These are phyloP conservation scores for Penicillium silybi DNA, from an alignment of 495 filamentous ascomycete genomes.

Conservation along the genomic window DNA sequence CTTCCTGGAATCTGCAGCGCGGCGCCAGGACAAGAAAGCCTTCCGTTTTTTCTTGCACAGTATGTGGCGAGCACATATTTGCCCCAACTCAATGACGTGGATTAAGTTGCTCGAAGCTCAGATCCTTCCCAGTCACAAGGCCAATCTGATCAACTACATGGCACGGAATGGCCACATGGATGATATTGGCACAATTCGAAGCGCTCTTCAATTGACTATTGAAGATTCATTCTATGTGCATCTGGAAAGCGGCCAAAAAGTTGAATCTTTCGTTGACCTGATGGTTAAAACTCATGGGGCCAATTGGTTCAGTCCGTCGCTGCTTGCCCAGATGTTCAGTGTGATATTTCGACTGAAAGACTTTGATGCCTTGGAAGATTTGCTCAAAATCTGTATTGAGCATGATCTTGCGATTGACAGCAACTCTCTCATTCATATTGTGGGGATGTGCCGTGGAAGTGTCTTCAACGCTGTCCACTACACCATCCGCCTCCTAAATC, in stretches of 20 bases:
- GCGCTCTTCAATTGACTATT: constrained; percentile 28
- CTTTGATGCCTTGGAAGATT: constrained; percentile 16
- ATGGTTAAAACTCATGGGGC: constrained; percentile 26
- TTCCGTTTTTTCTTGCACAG: constrained; percentile 29
- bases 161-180: constrained; percentile 29
- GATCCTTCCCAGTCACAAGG: constrained; percentile 27
- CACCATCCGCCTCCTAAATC: constrained; percentile 15
- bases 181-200: constrained; percentile 16
- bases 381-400: constrained; percentile 29
- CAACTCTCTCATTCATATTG: constrained; percentile 16
- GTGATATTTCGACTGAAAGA: constrained; percentile 22
- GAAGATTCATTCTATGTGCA: constrained; percentile 31
- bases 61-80: constrained; percentile 34
- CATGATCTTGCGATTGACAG: constrained; percentile 19
- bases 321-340: constrained; percentile 37
- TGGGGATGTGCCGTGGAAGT: constrained; percentile 19
- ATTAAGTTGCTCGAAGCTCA: constrained; percentile 34
- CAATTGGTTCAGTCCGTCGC: constrained; percentile 31
- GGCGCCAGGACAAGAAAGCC: constrained; percentile 27
- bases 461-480: constrained; percentile 21
- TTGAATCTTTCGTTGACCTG: constrained; percentile 32
- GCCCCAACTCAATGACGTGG: constrained; percentile 45
- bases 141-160: constrained; percentile 32
- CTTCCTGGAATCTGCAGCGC: constrained; percentile 34
- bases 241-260: constrained; percentile 29